Percentiles rank a stretch among this genome's conserved stretches.
Conservation (phyloP, 352 stramenopile genomes). For the Proteromonas lacertae region DNA sequence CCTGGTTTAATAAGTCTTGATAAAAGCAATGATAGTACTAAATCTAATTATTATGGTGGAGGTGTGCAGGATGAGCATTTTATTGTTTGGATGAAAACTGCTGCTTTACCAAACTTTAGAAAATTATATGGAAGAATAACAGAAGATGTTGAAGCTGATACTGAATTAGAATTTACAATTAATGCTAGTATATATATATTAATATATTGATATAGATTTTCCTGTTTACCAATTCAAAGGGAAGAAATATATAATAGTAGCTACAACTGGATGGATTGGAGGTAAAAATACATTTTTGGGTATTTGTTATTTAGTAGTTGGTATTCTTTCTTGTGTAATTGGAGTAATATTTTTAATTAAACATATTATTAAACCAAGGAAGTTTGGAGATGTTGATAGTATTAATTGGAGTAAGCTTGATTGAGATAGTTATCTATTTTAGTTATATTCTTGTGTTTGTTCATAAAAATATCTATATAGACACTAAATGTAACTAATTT, state of each 20-base stretch:
- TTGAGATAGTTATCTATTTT: too few relatives aligned
- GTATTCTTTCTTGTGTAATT: too few relatives aligned
- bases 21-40: conserved; percentile 4
- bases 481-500: too few relatives aligned
- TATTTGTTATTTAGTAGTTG: conserved; percentile 72
- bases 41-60: conserved; percentile 17
- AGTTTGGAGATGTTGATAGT: too few relatives aligned
- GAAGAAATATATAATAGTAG: conserved; percentile 77
- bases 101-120: conserved; percentile 78
- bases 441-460: too few relatives aligned
- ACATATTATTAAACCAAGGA: too few relatives aligned
- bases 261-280: conserved; percentile 71
- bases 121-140: conserved; percentile 98
- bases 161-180: conserved; percentile 55
- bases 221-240: conserved; percentile 62
- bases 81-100: conserved; percentile 97
- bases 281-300: conserved; percentile 79
- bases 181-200: too few relatives aligned
- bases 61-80: conserved; percentile 95
- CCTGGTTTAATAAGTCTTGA: too few relatives aligned
- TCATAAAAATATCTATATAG: too few relatives aligned
- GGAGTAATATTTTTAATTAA: too few relatives aligned
- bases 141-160: conserved; percentile 38
- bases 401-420: too few relatives aligned
- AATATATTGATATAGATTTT: conserved; percentile 72